Base-by-base conservation (phyloP, 1,139 yeast genomes). In the Torulaspora pretoriensis region DNA sequence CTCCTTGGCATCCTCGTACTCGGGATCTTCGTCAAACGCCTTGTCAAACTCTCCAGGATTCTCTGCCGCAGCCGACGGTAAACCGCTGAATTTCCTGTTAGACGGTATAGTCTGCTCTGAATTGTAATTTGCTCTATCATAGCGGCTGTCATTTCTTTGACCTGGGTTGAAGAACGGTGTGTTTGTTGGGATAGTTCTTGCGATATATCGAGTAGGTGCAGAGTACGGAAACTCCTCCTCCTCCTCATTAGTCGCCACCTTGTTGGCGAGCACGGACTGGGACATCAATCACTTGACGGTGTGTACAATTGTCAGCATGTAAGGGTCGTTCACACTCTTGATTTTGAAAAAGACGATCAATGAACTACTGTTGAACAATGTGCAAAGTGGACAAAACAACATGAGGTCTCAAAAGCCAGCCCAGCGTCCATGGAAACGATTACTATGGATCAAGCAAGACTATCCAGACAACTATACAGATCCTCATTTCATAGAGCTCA, bases 401-500 rank as follows among this genome's bases (percentile, higher is more conserved):
- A 31, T 26, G 32, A n/a, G 10, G n/a, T 5, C n/a, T 29, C 32
- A 8, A 14, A 4, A 8, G 3, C 8, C 23, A 2, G 39, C 32
- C 40, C 36, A 26, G 19, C 26, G 36, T 14, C 50, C 46, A 12
- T 90, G 97, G 97, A 75, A 83, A 56, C 86, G 94, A 59, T 75
- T 89, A 36, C 73, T 92, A n/a, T 92, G 96, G 82, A 75, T 85
- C 35, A 75, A 77, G 49, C 97, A 90, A 60, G 86, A 86, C 10
- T 90, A 81, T 59, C 95, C 96, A 0, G 98, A 92, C 63, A 92
- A 89, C 64, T 87, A 87, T 67, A 92, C 95, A 2, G 95, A 89
- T 60, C 67, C 69, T 8, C 77, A 90, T 7, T 92, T 92, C 60
- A 69, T 89, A 13, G 76, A 92, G 13, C 88, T 88, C 59, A 69